Base-by-base conservation (phyloP, 2,329 filamentous ascomycete species). In the Neonectria sp. region DNA sequence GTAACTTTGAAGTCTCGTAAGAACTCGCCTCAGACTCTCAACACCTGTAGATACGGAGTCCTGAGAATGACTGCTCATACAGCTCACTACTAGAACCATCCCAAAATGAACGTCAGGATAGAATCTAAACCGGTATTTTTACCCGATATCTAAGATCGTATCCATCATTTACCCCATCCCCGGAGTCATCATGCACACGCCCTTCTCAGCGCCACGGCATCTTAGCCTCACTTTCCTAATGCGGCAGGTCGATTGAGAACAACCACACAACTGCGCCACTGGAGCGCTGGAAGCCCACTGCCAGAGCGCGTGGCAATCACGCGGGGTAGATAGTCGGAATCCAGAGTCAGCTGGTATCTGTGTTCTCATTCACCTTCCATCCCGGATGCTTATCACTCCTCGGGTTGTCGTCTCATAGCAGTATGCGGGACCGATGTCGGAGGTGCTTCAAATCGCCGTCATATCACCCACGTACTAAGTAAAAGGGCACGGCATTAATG, bases 241-340 rank as follows among this genome's bases (percentile, higher is more conserved):
- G 29, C 40, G 62, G 62, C 33, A 60, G 56, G 55, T 27, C 21
- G 51, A 65, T 48, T 65, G 62, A 65, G 62, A 65, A 33, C 60
- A 17, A 27, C 45, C 45, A 59, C 25, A 40, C 37, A 40, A 40
- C 37, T 40, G 6, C 51, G 29, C 51, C 51, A 53, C 31, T 8
- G 29, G 6, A 13, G 25, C 27, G 8, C 3, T 17, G n/a, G 29
- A 59, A 17, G 15, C 37, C 51, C 21, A n/a, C 21, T 56, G 6
- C 49, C 49, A n/a, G 17, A 52, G 27, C 49, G 27, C 11, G 29
- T 31, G 29, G 29, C 11, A 12, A 53, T 35, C n/a, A 35, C 21
- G 51, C 29, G 51, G 51, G 49, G 49, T 52, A 52, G 29, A 24
- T 33, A 8, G 27, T 6, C 17, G 8, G 13, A n/a, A 13, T 6